Conservation (phyloP, 2,329 filamentous ascomycete species). For the Neonectria punicea region DNA sequence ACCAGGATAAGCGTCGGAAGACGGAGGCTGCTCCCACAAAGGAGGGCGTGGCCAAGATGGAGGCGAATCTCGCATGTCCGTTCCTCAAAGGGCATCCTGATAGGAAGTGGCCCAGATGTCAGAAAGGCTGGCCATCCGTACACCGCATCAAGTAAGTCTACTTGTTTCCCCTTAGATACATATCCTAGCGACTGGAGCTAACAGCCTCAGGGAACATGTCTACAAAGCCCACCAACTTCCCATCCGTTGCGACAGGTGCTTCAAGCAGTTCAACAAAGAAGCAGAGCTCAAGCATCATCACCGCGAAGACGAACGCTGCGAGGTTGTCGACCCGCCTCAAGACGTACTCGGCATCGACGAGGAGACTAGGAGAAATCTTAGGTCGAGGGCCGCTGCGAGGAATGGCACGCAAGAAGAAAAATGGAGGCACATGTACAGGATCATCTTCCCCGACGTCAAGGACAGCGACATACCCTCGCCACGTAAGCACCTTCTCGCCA, state of each 20-base stretch:
- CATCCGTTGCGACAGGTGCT: slow-evolving; percentile 26
- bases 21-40: background rate
- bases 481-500: slow-evolving; percentile 7
- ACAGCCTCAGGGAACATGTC: slow-evolving; percentile 24
- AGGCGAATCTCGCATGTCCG: slow-evolving; percentile 23
- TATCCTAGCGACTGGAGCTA: background rate
- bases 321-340: background rate
- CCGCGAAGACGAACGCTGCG: slow-evolving; percentile 13
- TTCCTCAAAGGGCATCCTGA: slow-evolving; percentile 26
- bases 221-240: slow-evolving; percentile 22
- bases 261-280: slow-evolving; percentile 6
- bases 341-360: slow-evolving; percentile 19
- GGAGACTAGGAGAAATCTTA: slow-evolving; percentile 8
- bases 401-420: slow-evolving; percentile 17
- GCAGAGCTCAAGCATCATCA: slow-evolving; percentile 15
- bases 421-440: slow-evolving; percentile 29
- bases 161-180: too few species aligned
- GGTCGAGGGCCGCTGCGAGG: slow-evolving; percentile 14
- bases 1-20: slow-evolving; percentile 30
- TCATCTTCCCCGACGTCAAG: slow-evolving; percentile 17
- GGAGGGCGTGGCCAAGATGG: background rate
- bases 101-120: slow-evolving; percentile 9
- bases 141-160: slow-evolving; percentile 25
- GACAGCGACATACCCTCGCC: slow-evolving; percentile 22
- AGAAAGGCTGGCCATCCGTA: slow-evolving; percentile 20